Evolutionary conservation across 495 filamentous ascomycete species (phyloP).

Genomic region (Penicillium flavigenum): DNA sequence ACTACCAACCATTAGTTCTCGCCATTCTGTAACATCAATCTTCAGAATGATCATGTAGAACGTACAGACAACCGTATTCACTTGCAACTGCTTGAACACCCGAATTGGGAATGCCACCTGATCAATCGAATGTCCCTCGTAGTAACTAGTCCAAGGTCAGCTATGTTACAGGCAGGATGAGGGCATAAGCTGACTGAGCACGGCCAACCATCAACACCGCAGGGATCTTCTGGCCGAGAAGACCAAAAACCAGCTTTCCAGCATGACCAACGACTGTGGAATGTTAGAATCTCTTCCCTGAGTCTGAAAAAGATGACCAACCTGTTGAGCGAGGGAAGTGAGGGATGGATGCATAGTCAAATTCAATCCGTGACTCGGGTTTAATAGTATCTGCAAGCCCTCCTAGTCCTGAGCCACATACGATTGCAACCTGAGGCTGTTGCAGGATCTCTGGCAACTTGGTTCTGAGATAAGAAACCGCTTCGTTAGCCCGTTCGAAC

Average conservation of each 20-base stretch:
- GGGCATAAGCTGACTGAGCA: constrained; percentile 59
- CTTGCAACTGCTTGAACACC: constrained; percentile 66
- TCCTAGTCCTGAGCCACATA: constrained; percentile 73
- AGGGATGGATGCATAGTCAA: constrained; percentile 62
- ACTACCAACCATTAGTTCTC: constrained; percentile 41
- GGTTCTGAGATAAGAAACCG: constrained; percentile 37
- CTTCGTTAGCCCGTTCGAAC: constrained; percentile 41
- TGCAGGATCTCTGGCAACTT: constrained; percentile 47
- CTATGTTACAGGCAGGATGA: neutral
- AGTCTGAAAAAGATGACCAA: constrained; percentile 33
- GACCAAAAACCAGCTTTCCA: constrained; percentile 71
- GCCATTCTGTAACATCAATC: neutral
- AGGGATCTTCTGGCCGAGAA: constrained; percentile 56
- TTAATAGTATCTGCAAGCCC: constrained; percentile 63
- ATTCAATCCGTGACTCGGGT: constrained; percentile 51
- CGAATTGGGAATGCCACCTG: constrained; percentile 68
- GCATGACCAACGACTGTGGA: constrained; percentile 65
- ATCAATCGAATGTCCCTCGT: constrained; percentile 72
- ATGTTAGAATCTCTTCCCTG: constrained; percentile 5
- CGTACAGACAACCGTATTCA: constrained; percentile 62
- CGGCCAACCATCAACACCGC: constrained; percentile 73
- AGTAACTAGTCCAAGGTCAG: constrained; percentile 54
- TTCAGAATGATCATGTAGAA: constrained; percentile 9
- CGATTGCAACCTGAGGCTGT: constrained; percentile 62
- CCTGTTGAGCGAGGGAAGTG: constrained; percentile 66